Percentiles rank a stretch among this genome's conserved stretches.
Evolutionary conservation across 2,329 filamentous ascomycete genomes (phyloP).

Genomic region (Raffaelea ambrosiae): DNA sequence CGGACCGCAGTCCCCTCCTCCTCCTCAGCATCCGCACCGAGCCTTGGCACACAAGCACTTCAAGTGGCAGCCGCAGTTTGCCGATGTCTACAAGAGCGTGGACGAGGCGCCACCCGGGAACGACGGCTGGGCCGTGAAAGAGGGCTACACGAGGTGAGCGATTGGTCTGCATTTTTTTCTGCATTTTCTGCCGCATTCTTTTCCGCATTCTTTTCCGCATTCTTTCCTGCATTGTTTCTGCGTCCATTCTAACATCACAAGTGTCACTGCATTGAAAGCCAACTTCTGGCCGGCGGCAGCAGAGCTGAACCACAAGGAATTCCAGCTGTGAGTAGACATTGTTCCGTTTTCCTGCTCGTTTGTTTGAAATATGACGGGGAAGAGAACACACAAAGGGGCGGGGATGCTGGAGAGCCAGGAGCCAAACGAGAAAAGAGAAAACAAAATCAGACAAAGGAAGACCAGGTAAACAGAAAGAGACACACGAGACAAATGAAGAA

Average conservation of each 20-base stretch:
- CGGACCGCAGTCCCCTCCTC: background rate
- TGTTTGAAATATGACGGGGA: no score
- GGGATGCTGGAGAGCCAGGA: no score
- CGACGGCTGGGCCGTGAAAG: slow-evolving; percentile 87
- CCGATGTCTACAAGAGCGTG: slow-evolving; percentile 83
- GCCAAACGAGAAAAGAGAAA: no score
- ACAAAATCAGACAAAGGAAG: background rate
- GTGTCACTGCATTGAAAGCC: slow-evolving; percentile 81
- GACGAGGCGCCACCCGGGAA: slow-evolving; percentile 69
- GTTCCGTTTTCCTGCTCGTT: no score
- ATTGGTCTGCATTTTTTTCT: background rate
- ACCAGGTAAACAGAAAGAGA: background rate
- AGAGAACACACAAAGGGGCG: no score
- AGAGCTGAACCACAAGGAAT: slow-evolving; percentile 57
- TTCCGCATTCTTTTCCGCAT: background rate
- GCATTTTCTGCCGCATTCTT: background rate
- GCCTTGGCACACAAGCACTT: slow-evolving; percentile 66
- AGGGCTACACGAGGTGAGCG: slow-evolving; percentile 71
- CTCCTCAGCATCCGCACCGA: slow-evolving; percentile 10
- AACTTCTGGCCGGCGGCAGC: slow-evolving; percentile 77
- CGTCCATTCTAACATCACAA: slow-evolving; percentile 25
- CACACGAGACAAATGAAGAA: background rate
- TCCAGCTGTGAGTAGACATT: slow-evolving; percentile 68
- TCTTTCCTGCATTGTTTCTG: background rate
- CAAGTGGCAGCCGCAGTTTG: slow-evolving; percentile 86